phyloP scores from a whole-genome alignment of 352 stramenopile genomes.

The Nothophytophthora sp. region DNA sequence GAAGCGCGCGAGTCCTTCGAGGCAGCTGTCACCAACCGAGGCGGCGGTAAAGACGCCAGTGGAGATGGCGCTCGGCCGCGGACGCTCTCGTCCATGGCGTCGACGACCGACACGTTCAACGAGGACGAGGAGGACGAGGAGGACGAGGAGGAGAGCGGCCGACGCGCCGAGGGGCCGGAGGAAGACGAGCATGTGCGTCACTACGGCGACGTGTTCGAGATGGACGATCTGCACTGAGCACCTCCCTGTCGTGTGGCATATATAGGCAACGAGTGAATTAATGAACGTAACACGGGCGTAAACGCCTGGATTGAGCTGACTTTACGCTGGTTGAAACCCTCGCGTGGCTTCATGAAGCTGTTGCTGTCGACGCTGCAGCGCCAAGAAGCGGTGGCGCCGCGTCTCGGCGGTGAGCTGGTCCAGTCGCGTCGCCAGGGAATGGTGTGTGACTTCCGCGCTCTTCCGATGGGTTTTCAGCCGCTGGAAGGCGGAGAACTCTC shows the following conservation, averaged over 20 bases:
- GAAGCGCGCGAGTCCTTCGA: slow-evolving; percentile 69
- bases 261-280: no score
- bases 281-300: no score
- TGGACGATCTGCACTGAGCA: slow-evolving; percentile 57
- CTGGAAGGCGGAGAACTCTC: slow-evolving; percentile 34
- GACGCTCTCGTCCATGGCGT: slow-evolving; percentile 26
- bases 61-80: slow-evolving; percentile 5
- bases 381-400: slow-evolving; percentile 27
- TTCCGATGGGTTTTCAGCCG: slow-evolving; percentile 30
- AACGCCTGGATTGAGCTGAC: not conserved
- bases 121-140: slow-evolving; percentile 37
- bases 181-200: slow-evolving; percentile 27
- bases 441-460: slow-evolving; percentile 20
- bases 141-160: no score
- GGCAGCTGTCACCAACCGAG: no score
- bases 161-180: slow-evolving; percentile 25
- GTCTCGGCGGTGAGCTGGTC: slow-evolving; percentile 31
- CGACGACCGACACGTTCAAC: slow-evolving; percentile 30
- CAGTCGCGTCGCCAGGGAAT: slow-evolving; percentile 27
- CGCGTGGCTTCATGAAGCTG: slow-evolving; percentile 25
- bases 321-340: not conserved
- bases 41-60: not conserved
- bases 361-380: slow-evolving; percentile 23
- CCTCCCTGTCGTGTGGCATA: no score
- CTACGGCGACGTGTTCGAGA: slow-evolving; percentile 57